A percentile compares a stretch with the other conserved stretches of the same genome.
These are phyloP conservation scores for Botryotinia globosa DNA, from an alignment of 2,329 filamentous ascomycete species.

Conservation along the genomic window DNA sequence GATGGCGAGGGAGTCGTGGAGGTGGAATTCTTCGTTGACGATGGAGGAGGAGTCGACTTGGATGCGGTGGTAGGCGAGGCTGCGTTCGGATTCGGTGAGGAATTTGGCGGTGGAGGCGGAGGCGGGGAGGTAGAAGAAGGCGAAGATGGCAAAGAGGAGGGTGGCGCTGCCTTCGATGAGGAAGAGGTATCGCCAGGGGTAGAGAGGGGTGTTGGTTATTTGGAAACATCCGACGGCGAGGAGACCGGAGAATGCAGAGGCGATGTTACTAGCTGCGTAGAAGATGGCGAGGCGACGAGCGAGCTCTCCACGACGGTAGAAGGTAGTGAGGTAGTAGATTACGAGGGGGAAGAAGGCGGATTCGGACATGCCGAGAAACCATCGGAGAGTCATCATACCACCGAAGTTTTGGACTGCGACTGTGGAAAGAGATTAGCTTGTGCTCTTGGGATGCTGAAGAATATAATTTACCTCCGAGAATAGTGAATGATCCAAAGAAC, in stretches of 20 bases:
- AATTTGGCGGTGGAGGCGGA: constrained; percentile 36
- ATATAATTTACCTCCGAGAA: constrained; percentile 39
- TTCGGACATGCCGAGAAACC: constrained; percentile 64
- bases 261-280: constrained; percentile 44
- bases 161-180: constrained; percentile 42
- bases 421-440: neutral
- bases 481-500: constrained; percentile 62
- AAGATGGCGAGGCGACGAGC: constrained; percentile 69
- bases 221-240: constrained; percentile 48
- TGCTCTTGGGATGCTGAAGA: neutral
- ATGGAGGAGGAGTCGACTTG: constrained; percentile 61
- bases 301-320: constrained; percentile 70
- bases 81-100: constrained; percentile 37
- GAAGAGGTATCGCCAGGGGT: constrained; percentile 52
- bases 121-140: constrained; percentile 40
- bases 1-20: constrained; percentile 51
- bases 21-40: constrained; percentile 52
- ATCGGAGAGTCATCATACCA: constrained; percentile 64
- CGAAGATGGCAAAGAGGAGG: constrained; percentile 37
- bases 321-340: constrained; percentile 55
- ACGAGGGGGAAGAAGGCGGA: constrained; percentile 68
- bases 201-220: constrained; percentile 47
- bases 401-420: constrained; percentile 57
- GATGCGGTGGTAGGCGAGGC: constrained; percentile 39
- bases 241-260: constrained; percentile 50